Conservation (phyloP, 106 monocot species). For the Narthecium ossifragum region DNA sequence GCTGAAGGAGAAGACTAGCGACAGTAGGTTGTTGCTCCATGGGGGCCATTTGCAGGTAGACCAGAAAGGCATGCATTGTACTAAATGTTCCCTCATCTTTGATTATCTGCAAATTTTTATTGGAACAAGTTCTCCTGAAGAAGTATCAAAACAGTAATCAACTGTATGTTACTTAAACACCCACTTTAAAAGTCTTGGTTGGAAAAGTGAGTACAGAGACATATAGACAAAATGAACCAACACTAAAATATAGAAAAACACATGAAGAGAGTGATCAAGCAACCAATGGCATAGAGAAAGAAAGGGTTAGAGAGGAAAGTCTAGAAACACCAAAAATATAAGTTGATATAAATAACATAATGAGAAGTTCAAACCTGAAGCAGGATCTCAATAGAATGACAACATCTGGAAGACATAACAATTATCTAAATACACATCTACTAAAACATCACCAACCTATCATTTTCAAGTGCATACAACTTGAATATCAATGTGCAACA, state of each 20-base stretch:
- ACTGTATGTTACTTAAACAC: too few species aligned
- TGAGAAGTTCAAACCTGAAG: background rate
- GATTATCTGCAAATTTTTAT: slow-evolving; percentile 38
- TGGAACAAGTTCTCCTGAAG: slow-evolving; percentile 40
- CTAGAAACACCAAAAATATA: too few species aligned
- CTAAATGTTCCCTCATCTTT: slow-evolving; percentile 55
- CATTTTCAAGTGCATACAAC: too few species aligned
- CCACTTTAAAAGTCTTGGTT: too few species aligned
- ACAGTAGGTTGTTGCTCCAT: slow-evolving; percentile 38
- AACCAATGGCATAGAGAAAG: too few species aligned
- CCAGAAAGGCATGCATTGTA: slow-evolving; percentile 46
- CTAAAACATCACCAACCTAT: too few species aligned
- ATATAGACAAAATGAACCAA: too few species aligned
- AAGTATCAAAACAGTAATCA: slow-evolving; percentile 4
- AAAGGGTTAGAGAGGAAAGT: too few species aligned
- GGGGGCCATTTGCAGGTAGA: slow-evolving; percentile 49
- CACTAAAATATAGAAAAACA: too few species aligned
- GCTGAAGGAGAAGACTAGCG: slow-evolving; percentile 55
- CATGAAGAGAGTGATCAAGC: too few species aligned
- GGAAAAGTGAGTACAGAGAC: background rate
- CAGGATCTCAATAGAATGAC: background rate
- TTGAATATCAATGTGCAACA: too few species aligned
- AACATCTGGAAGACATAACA: background rate
- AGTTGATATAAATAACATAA: too few species aligned
- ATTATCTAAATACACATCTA: background rate